Percentiles rank a stretch among this genome's conserved stretches.
Conservation (phyloP, 345 rosid species). For the Citropsis articulata region DNA sequence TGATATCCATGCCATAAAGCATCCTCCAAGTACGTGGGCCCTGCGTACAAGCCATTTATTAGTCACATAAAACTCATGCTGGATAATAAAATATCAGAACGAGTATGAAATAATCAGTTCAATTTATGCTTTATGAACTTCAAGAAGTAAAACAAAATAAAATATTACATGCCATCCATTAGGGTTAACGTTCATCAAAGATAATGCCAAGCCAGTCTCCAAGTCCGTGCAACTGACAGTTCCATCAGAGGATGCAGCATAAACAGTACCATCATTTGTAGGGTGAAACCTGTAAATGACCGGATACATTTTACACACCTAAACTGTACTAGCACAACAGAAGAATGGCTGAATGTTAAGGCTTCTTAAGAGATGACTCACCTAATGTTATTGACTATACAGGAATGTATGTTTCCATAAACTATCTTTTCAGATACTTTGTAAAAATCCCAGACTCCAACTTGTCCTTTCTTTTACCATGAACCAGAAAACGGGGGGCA, state of each 20-base stretch:
- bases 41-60: conserved; percentile 27
- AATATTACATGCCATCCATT: conserved; percentile 84
- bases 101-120: background rate
- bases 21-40: conserved; percentile 82
- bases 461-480: conserved; percentile 83
- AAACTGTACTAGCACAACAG: background rate
- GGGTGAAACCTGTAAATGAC: conserved; percentile 63
- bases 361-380: conserved; percentile 14
- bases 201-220: conserved; percentile 83
- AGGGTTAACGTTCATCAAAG: conserved; percentile 84
- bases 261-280: conserved; percentile 68
- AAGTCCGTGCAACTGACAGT: conserved; percentile 85
- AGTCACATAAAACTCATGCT: background rate
- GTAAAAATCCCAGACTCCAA: conserved; percentile 92
- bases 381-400: conserved; percentile 92
- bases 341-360: background rate
- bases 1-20: conserved; percentile 94
- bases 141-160: background rate
- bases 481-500: conserved; percentile 2
- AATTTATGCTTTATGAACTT: background rate
- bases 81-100: background rate
- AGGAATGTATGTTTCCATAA: conserved; percentile 74
- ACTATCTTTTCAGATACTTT: conserved; percentile 86
- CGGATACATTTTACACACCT: background rate
- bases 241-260: conserved; percentile 95